Base-by-base conservation (phyloP, 441 rosid genomes). In the Adansonia gregorii region DNA sequence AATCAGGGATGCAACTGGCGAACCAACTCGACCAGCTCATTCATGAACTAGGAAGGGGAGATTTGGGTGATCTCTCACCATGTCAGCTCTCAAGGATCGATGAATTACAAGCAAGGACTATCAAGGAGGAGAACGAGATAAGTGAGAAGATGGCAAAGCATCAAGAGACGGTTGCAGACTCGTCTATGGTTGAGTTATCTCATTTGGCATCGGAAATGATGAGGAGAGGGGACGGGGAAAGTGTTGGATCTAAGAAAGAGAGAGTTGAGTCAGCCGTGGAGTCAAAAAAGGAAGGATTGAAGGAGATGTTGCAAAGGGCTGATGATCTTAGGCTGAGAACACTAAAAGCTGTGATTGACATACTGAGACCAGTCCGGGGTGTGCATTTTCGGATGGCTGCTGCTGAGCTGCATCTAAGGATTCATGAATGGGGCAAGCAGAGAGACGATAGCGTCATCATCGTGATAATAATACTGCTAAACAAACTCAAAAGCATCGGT, bases 361-460 rank as follows among this genome's bases (percentile, higher is more conserved):
- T 82, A 7, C 60, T 84, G 78, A 85, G 39, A 63, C 87, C 89
- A 17, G 63, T 76, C 27, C 88, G 86, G 75, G 84, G 85, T 7
- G 86, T 85, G 10, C 87, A 89, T 72, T 85, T 82, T 83, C 52
- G 86, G 77, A 85, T 84, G 17, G 91, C 88, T 20, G 87, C 85
- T 2, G 89, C 88, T 4, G 87, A 89, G 88, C 51, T 86, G 56
- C 88, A 86, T 64, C 78, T 80, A 61, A 75, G 89, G 63, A 22
- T 89, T 66, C 90, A 89, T 41, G 88, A 86, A 0, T 86, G 89
- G 90, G 88, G 89, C 4, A 72, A 77, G 81, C 81, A 79, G 76
- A 78, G 56, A 20, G 89, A 81, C 46, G 81, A 67, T 0, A 31
- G 63, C 72, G 17, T 3, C 68, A 55, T 19, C 43, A 5, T 31